These are phyloP conservation scores for Claviceps capensis DNA, from an alignment of 2,329 filamentous ascomycete genomes.

Conservation along the genomic window DNA sequence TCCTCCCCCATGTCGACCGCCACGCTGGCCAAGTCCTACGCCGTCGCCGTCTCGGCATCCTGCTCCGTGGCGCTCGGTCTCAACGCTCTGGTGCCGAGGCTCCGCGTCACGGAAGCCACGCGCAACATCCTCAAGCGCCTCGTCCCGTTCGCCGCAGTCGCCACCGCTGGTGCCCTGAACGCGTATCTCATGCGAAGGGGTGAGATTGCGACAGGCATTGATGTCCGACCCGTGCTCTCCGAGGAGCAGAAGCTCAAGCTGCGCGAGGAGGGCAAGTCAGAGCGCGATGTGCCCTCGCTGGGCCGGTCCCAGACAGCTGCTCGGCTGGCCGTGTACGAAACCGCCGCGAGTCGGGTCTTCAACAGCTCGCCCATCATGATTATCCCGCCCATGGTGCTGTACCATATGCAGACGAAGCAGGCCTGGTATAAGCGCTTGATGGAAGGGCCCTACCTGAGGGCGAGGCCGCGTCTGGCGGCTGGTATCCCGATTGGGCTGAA, in stretches of 20 bases:
- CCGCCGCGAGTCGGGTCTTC: slow-evolving; percentile 77
- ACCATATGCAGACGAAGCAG: slow-evolving; percentile 54
- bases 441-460: slow-evolving; percentile 65
- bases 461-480: slow-evolving; percentile 50
- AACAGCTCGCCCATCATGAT: slow-evolving; percentile 98
- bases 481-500: slow-evolving; percentile 61
- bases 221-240: slow-evolving; percentile 73
- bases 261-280: slow-evolving; percentile 42
- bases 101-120: slow-evolving; percentile 67
- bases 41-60: slow-evolving; percentile 80
- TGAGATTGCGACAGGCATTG: slow-evolving; percentile 86
- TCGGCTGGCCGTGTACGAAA: slow-evolving; percentile 81
- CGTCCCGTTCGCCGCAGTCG: slow-evolving; percentile 91
- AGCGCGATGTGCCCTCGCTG: slow-evolving; percentile 54
- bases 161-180: slow-evolving; percentile 80
- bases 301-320: slow-evolving; percentile 84
- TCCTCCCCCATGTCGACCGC: slow-evolving; percentile 73
- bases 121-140: slow-evolving; percentile 69
- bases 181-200: slow-evolving; percentile 96
- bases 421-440: slow-evolving; percentile 25
- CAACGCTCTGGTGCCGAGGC: slow-evolving; percentile 74
- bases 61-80: slow-evolving; percentile 89
- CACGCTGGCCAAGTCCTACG: slow-evolving; percentile 79
- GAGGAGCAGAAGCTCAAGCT: slow-evolving; percentile 51
- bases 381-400: slow-evolving; percentile 73